Base-by-base conservation (phyloP, 2,329 filamentous ascomycete genomes). In the Apiospora saccharicola region DNA sequence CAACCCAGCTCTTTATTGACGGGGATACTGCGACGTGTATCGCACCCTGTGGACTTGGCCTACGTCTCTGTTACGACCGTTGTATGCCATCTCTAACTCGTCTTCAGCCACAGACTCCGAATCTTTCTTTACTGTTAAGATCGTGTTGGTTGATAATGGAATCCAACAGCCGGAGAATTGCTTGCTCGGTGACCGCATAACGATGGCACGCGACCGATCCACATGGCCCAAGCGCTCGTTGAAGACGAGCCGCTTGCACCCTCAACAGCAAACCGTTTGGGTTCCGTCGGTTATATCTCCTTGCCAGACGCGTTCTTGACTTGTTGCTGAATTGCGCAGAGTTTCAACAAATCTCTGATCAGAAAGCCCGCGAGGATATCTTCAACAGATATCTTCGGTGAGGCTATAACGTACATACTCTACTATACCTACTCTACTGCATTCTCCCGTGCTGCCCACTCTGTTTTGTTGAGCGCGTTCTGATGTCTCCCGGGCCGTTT, bases 351-450 rank as follows among this genome's bases (percentile, higher is more conserved):
- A 64, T 41, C 44, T 61, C 68, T 67, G 67, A 70, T n/a, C 46
- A 70, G 68, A 72, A 41, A 64, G 57, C 30, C 57, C 41, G 57
- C 57, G 34, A 64, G 19, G 57, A 70, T 71, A 70, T 71, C 72
- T 73, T 73, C 72, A 73, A 73, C 72, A 73, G 72, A 73, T 70
- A 71, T 51, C 67, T 37, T 30, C 67, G 37, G 41, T 16, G 37
- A 61, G 61, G 68, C 37, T 22, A 5, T 6, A 64, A 46, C 49
- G 19, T 26, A 44, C 7, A 16, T 30, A 30, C 7, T 6, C 7
- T 19, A 19, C 5, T 24, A 43, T 16, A 46, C 41, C 8, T 41
- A 30, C 24, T 24, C 6, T 47, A 37, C 57, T 67, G 57, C 44
- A 34, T 46, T 34, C 24, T 26, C n/a, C 41, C 14, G 64, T 8